Percentiles rank a stretch among this genome's conserved stretches.
These are phyloP conservation scores for Pyrus betulifolia DNA, from an alignment of 306 rosid species.

Conservation along the genomic window DNA sequence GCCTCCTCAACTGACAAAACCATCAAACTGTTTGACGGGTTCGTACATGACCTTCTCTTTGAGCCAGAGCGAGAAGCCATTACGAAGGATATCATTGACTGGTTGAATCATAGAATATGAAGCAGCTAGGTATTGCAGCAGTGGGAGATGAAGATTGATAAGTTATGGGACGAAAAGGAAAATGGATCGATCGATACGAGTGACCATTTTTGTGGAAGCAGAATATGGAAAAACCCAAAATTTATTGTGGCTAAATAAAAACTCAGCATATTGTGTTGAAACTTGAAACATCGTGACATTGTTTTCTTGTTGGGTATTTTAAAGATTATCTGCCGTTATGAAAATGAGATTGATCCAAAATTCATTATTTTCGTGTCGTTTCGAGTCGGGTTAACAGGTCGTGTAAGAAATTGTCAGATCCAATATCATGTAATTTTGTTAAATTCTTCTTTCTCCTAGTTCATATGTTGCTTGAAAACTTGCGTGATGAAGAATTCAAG, in stretches of 20 bases:
- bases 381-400: too few relatives aligned
- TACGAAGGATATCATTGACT: constrained; percentile 45
- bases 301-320: not conserved
- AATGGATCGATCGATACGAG: not conserved
- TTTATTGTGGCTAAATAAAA: not conserved
- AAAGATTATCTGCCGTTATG: not conserved
- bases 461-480: not conserved
- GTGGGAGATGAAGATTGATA: not conserved
- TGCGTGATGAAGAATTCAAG: not conserved
- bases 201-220: constrained; percentile 5
- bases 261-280: not conserved
- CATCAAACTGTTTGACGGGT: constrained; percentile 61
- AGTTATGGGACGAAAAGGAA: not conserved
- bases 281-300: not conserved
- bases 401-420: too few relatives aligned
- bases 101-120: constrained; percentile 61
- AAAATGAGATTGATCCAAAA: not conserved
- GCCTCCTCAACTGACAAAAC: constrained; percentile 73
- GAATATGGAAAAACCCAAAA: not conserved
- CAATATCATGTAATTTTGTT: not conserved
- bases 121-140: constrained; percentile 8
- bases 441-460: not conserved
- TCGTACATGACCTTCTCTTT: constrained; percentile 74
- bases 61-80: constrained; percentile 73
- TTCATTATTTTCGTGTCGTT: too few relatives aligned